phyloP scores from a whole-genome alignment of 1,284 basidiomycete genomes.

The Earliella scabrosa region DNA sequence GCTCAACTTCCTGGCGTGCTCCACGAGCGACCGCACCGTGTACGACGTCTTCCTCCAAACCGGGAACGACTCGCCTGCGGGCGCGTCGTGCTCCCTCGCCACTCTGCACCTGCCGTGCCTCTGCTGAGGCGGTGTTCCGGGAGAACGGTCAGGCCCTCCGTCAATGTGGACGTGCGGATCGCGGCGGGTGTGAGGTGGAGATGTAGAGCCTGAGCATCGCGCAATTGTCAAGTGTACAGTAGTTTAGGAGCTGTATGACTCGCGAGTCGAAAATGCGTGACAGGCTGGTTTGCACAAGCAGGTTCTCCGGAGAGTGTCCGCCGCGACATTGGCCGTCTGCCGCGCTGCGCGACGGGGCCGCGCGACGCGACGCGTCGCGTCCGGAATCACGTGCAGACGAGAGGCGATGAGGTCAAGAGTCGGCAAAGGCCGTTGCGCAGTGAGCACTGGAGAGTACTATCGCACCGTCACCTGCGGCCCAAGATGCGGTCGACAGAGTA shows the following conservation, averaged over 20 bases:
- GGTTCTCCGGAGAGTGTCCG: too few relatives aligned
- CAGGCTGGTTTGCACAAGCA: too few relatives aligned
- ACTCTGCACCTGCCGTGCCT: slow-evolving; percentile 59
- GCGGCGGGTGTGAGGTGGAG: too few relatives aligned
- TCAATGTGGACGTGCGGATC: too few relatives aligned
- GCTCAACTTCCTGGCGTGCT: slow-evolving; percentile 61
- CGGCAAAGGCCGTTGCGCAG: slow-evolving; percentile 16
- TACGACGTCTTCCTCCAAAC: slow-evolving; percentile 56
- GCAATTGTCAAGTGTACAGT: too few relatives aligned
- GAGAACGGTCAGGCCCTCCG: background rate
- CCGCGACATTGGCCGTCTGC: background rate
- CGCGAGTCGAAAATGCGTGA: too few relatives aligned
- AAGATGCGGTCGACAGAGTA: slow-evolving; percentile 27
- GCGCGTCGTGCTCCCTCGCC: slow-evolving; percentile 47
- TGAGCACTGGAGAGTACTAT: background rate
- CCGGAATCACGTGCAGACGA: slow-evolving; percentile 13
- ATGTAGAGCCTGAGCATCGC: too few relatives aligned
- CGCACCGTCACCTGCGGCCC: slow-evolving; percentile 10
- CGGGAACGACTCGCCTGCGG: slow-evolving; percentile 53
- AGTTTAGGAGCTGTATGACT: too few relatives aligned
- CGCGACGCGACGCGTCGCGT: slow-evolving; percentile 17
- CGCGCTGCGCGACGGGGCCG: background rate
- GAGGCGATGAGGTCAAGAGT: slow-evolving; percentile 20
- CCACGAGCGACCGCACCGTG: slow-evolving; percentile 44
- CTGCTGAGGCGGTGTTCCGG: slow-evolving; percentile 38